A percentile compares a stretch with the other conserved stretches of the same genome.
phyloP scores from a whole-genome alignment of 805 yeast species.

The Candida easanensis region DNA sequence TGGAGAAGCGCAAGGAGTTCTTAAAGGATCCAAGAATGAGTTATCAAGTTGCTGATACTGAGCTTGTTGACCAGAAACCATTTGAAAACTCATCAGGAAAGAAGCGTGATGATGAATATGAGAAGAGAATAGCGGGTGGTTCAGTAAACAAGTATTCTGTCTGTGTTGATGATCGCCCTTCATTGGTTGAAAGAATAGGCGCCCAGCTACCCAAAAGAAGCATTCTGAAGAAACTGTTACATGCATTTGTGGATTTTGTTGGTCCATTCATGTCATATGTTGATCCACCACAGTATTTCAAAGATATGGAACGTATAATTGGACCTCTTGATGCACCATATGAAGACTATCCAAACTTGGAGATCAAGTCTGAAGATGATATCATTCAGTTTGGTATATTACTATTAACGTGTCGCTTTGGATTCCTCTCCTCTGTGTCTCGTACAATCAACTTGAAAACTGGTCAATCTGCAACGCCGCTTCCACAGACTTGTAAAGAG shows the following conservation, averaged over 20 bases:
- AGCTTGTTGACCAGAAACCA: neutral
- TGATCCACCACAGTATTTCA: neutral
- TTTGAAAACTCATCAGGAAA: constrained; percentile 9
- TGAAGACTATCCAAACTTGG: constrained; percentile 1
- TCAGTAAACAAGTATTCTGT: neutral
- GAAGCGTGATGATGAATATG: neutral
- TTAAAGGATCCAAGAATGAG: neutral
- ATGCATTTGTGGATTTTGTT: neutral
- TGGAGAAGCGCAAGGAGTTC: neutral
- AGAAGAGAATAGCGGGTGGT: constrained; percentile 1
- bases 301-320: neutral
- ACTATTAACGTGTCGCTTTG: constrained; percentile 4
- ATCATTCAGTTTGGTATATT: constrained; percentile 6
- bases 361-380: neutral
- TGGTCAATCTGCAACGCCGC: neutral
- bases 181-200: constrained; percentile 3
- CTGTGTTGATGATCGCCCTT: neutral
- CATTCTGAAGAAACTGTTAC: neutral
- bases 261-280: constrained; percentile 2
- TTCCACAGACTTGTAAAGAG: neutral
- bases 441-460: neutral
- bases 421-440: constrained; percentile 4
- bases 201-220: constrained; percentile 5
- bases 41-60: neutral
- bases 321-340: constrained; percentile 4